A percentile compares a stretch with the other conserved stretches of the same genome.
Conservation (phyloP, 108 stramenopile species). For the Pseudonitzschia pungens region DNA sequence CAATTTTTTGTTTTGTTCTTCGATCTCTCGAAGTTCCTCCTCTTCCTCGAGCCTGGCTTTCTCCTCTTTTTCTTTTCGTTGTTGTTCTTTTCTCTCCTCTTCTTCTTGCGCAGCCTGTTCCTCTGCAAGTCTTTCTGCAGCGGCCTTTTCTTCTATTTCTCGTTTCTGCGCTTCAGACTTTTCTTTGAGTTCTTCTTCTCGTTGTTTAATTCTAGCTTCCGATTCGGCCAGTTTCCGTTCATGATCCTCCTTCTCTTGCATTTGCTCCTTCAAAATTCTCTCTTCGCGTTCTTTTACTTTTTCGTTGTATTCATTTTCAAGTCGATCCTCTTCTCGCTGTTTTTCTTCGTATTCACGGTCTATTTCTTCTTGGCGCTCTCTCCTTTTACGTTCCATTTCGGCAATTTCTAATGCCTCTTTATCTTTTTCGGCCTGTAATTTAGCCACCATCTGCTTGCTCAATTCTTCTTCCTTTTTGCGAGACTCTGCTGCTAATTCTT, state of each 20-base stretch:
- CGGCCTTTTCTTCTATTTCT: background rate
- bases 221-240: background rate
- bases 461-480: background rate
- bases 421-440: background rate
- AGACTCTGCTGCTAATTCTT: background rate
- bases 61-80: background rate
- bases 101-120: background rate
- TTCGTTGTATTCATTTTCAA: background rate
- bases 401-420: background rate
- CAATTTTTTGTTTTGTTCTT: background rate
- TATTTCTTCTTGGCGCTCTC: background rate
- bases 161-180: background rate
- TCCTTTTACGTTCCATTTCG: background rate
- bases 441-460: background rate
- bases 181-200: background rate
- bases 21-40: background rate
- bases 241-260: background rate
- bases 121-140: background rate
- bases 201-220: background rate
- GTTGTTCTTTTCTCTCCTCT: background rate
- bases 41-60: background rate
- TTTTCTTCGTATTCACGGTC: constrained; percentile 1
- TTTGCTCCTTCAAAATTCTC: background rate
- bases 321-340: background rate
- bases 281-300: background rate